These are phyloP conservation scores for Pleurozium schreberi DNA, from an alignment of 225 moss, liverwort and hornwort species.

Conservation along the genomic window DNA sequence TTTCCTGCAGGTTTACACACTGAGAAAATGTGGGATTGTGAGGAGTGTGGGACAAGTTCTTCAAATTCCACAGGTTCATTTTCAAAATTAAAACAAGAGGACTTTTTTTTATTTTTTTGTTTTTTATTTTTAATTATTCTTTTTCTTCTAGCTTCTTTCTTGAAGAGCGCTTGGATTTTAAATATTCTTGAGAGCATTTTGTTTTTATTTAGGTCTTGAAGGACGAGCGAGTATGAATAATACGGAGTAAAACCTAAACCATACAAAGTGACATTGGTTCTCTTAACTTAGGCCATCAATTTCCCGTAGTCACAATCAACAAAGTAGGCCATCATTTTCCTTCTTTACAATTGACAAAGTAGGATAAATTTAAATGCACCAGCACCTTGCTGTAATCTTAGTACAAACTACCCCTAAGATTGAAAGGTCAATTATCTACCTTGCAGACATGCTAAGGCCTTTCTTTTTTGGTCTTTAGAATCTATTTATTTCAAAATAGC, in stretches of 20 bases:
- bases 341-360: neutral
- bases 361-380: neutral
- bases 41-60: neutral
- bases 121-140: too few species aligned
- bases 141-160: too few species aligned
- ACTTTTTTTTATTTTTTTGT: neutral
- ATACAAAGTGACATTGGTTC: neutral
- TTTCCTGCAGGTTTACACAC: neutral
- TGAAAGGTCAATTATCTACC: neutral
- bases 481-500: neutral
- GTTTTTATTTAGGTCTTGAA: neutral
- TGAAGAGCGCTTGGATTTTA: neutral
- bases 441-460: neutral
- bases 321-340: neutral
- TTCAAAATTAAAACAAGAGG: neutral
- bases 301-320: neutral
- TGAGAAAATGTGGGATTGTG: neutral
- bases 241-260: neutral
- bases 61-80: neutral
- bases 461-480: neutral
- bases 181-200: too few species aligned
- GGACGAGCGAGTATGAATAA: neutral
- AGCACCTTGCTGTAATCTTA: neutral
- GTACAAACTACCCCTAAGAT: neutral
- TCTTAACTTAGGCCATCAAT: neutral